These are phyloP conservation scores for Boechera retrofracta DNA, from an alignment of 345 rosid species.

Conservation along the genomic window DNA sequence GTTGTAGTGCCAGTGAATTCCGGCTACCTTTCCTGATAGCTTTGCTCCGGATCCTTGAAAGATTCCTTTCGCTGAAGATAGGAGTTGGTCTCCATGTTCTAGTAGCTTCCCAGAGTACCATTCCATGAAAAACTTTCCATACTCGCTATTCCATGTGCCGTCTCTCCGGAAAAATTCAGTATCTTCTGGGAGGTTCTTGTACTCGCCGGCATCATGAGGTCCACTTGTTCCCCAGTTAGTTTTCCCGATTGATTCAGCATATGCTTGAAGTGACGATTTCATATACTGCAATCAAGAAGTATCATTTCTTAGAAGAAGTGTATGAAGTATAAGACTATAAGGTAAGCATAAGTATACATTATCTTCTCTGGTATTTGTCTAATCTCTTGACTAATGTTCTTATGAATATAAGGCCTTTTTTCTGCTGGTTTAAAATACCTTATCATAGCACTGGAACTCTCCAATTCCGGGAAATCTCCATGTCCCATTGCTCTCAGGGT, in stretches of 20 bases:
- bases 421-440: slow-evolving; percentile 51
- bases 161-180: slow-evolving; percentile 80
- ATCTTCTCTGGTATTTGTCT: background rate
- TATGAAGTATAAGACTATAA: background rate
- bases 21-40: slow-evolving; percentile 85
- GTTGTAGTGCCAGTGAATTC: slow-evolving; percentile 98
- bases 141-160: slow-evolving; percentile 89
- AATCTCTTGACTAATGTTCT: slow-evolving; percentile 10
- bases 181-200: slow-evolving; percentile 85
- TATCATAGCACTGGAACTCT: slow-evolving; percentile 98
- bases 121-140: slow-evolving; percentile 84
- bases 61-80: slow-evolving; percentile 70
- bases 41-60: slow-evolving; percentile 72
- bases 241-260: slow-evolving; percentile 71
- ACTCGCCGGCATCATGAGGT: slow-evolving; percentile 89
- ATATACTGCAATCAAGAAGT: slow-evolving; percentile 68
- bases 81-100: slow-evolving; percentile 77
- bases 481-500: slow-evolving; percentile 94
- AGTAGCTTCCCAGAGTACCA: slow-evolving; percentile 87
- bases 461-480: slow-evolving; percentile 97
- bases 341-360: background rate
- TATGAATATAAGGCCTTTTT: background rate
- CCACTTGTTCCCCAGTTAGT: slow-evolving; percentile 80
- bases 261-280: slow-evolving; percentile 84
- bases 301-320: slow-evolving; percentile 27